phyloP scores from a whole-genome alignment of 208 protist genomes.

The Leishmania amazonensis region DNA sequence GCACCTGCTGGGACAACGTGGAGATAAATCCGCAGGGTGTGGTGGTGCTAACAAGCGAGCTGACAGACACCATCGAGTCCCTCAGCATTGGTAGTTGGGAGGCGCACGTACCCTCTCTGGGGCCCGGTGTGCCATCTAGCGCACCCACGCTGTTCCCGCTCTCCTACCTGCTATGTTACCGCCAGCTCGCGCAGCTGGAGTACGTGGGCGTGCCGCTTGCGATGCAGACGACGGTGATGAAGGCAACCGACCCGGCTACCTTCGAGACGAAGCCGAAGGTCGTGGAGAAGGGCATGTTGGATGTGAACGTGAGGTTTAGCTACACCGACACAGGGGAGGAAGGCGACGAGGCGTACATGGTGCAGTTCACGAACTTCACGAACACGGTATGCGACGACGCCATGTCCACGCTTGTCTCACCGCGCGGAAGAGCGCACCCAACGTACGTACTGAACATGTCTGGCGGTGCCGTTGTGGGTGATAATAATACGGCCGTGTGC shows the following conservation, averaged over 20 bases:
- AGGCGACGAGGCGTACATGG: constrained; percentile 77
- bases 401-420: constrained; percentile 37
- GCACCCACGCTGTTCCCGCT: constrained; percentile 59
- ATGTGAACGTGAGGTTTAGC: constrained; percentile 60
- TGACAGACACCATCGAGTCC: constrained; percentile 22
- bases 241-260: constrained; percentile 51
- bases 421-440: constrained; percentile 45
- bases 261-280: constrained; percentile 55
- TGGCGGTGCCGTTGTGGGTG: constrained; percentile 25
- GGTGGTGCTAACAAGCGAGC: constrained; percentile 34
- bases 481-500: constrained; percentile 66
- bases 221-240: constrained; percentile 13
- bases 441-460: constrained; percentile 64
- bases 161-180: constrained; percentile 80
- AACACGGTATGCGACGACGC: constrained; percentile 73
- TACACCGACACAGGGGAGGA: constrained; percentile 26
- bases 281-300: constrained; percentile 62
- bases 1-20: constrained; percentile 77
- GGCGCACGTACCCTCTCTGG: constrained; percentile 81
- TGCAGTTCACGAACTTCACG: constrained; percentile 62
- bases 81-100: constrained; percentile 38
- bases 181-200: constrained; percentile 66
- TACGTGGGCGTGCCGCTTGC: constrained; percentile 69
- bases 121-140: constrained; percentile 50
- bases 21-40: constrained; percentile 32